phyloP scores from a whole-genome alignment of 306 rosid genomes.

The Fagus sylvatica region DNA sequence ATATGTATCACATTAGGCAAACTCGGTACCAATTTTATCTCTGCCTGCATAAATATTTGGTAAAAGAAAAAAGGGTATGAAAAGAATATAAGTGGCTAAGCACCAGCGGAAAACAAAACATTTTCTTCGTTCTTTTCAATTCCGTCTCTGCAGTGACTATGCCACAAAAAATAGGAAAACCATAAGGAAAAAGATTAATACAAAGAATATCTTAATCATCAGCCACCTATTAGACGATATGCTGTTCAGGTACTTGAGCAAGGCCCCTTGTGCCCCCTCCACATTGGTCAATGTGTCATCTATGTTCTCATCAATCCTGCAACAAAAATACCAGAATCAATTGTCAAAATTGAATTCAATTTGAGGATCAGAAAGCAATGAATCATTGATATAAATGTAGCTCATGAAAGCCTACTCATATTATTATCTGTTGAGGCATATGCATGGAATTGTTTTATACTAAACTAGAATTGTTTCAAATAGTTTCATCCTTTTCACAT shows the following conservation, averaged over 20 bases:
- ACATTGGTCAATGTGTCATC: slow-evolving; percentile 88
- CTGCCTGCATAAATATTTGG: slow-evolving; percentile 29
- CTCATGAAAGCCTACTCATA: slow-evolving; percentile 12
- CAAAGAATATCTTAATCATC: slow-evolving; percentile 99
- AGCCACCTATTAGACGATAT: slow-evolving; percentile 99
- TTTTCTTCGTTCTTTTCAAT: slow-evolving; percentile 37
- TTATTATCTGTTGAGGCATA: slow-evolving; percentile 8
- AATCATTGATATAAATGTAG: slow-evolving; percentile 6
- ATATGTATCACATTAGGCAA: slow-evolving; percentile 44
- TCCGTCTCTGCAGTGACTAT: slow-evolving; percentile 40
- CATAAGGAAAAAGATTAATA: slow-evolving; percentile 88
- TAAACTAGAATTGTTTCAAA: slow-evolving; percentile 24
- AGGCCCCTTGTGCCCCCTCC: slow-evolving; percentile 92
- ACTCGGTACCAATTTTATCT: slow-evolving; percentile 30
- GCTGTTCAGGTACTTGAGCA: slow-evolving; percentile 92
- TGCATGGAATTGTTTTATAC: background rate
- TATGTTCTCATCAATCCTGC: slow-evolving; percentile 98
- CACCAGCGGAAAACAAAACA: slow-evolving; percentile 30
- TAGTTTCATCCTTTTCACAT: slow-evolving; percentile 13
- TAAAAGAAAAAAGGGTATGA: slow-evolving; percentile 17
- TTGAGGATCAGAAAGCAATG: background rate
- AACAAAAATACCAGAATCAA: slow-evolving; percentile 20
- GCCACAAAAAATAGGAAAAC: slow-evolving; percentile 99
- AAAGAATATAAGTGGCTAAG: slow-evolving; percentile 32
- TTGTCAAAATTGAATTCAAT: slow-evolving; percentile 9